Conservation (phyloP, 2,329 filamentous ascomycete species). For the Aspergillus fumigatiaffinis region DNA sequence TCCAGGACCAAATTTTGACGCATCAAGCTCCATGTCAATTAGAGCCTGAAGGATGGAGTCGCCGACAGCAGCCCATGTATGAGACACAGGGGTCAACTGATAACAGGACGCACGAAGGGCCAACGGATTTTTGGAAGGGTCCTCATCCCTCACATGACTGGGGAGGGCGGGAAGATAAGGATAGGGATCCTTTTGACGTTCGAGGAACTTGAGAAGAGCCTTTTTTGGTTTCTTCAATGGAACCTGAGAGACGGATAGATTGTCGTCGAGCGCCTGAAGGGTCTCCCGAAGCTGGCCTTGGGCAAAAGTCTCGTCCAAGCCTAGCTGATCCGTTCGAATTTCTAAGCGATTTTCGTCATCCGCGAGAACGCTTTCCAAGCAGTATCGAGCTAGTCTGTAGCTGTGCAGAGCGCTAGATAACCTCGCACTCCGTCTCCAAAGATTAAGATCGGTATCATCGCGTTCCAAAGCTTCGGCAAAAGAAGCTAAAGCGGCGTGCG, state of each 20-base stretch:
- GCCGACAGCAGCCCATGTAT: constrained; percentile 48
- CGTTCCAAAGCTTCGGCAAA: constrained; percentile 62
- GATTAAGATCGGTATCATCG: constrained; percentile 60
- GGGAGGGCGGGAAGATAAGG: constrained; percentile 40
- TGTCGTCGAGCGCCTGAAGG: constrained; percentile 51
- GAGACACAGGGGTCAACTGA: constrained; percentile 30
- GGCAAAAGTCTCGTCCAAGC: constrained; percentile 54
- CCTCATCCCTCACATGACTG: constrained; percentile 23
- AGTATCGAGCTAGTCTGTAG: constrained; percentile 57
- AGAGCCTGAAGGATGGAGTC: constrained; percentile 45
- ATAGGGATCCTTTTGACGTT: constrained; percentile 53
- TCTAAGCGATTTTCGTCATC: constrained; percentile 57
- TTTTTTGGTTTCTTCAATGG: constrained; percentile 50
- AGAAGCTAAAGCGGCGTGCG: constrained; percentile 45
- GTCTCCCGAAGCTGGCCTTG: constrained; percentile 49
- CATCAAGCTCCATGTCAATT: constrained; percentile 37
- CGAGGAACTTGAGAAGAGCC: constrained; percentile 50
- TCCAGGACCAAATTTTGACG: constrained; percentile 28
- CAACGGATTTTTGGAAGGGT: constrained; percentile 32
- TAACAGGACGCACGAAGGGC: constrained; percentile 36
- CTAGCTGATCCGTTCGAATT: constrained; percentile 53
- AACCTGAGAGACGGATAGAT: constrained; percentile 50
- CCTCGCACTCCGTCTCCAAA: constrained; percentile 60
- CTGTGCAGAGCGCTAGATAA: constrained; percentile 56
- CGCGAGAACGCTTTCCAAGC: constrained; percentile 60